These are phyloP conservation scores for Herpotrichia juniperi DNA, from an alignment of 2,329 filamentous ascomycete species.

Conservation along the genomic window DNA sequence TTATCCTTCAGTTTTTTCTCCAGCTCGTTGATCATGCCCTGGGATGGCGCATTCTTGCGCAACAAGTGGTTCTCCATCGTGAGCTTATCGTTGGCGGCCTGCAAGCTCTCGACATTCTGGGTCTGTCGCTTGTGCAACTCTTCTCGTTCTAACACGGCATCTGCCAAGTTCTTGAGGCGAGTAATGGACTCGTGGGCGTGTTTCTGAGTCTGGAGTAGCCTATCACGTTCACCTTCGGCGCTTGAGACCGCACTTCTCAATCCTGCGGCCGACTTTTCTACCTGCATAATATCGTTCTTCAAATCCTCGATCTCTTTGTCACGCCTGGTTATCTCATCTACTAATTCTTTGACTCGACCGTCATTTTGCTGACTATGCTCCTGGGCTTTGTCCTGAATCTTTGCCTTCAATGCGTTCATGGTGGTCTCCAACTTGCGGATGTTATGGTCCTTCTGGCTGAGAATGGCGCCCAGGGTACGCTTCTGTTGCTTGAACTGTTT, in stretches of 20 bases:
- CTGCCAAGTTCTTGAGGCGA: too few species aligned
- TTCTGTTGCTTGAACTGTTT: neutral
- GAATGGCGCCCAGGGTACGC: neutral
- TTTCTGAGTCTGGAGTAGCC: too few species aligned
- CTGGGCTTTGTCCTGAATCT: too few species aligned
- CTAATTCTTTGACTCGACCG: neutral
- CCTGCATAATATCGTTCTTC: neutral
- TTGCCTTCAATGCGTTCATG: neutral
- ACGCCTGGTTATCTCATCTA: neutral
- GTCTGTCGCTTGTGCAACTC: neutral
- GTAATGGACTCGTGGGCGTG: too few species aligned
- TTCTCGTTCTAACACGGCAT: too few species aligned
- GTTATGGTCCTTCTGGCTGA: neutral
- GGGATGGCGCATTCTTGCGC: neutral
- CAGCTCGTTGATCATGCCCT: neutral
- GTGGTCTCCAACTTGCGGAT: neutral
- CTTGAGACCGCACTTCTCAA: neutral
- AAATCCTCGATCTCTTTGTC: neutral
- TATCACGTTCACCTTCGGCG: too few species aligned
- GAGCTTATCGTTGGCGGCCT: conserved; percentile 1
- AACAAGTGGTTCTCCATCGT: neutral
- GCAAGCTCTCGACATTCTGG: neutral
- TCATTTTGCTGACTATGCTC: neutral
- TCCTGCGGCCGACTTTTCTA: neutral
- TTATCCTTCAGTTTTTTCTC: conserved; percentile 24